These are phyloP conservation scores for Phialophora chinensis DNA, from an alignment of 2,329 filamentous ascomycete species.

Conservation along the genomic window DNA sequence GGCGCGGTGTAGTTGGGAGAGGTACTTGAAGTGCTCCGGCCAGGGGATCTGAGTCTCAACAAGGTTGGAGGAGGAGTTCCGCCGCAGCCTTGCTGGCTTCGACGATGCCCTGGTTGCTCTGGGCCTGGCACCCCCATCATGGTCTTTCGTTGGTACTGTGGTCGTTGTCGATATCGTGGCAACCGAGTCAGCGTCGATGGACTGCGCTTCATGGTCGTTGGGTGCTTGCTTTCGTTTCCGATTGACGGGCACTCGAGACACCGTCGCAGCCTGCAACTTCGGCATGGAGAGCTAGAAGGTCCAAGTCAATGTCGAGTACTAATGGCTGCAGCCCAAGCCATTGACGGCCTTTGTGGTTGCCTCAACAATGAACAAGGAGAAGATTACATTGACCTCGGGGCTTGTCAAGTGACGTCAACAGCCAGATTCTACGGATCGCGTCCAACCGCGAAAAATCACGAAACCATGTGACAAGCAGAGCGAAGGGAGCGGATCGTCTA, in stretches of 20 bases:
- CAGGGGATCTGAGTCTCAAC: constrained; percentile 67
- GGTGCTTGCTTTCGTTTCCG: constrained; percentile 54
- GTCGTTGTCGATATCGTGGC: constrained; percentile 45
- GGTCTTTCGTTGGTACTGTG: constrained; percentile 61
- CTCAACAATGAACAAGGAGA: not conserved
- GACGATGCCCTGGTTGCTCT: constrained; percentile 51
- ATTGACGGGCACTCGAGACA: constrained; percentile 49
- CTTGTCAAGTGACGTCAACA: not conserved
- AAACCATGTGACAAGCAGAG: not conserved
- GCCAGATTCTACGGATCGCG: not conserved
- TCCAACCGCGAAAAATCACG: not conserved
- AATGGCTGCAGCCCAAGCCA: not conserved
- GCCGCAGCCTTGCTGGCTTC: constrained; percentile 46
- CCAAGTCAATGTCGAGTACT: not conserved
- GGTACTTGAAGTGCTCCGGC: constrained; percentile 74
- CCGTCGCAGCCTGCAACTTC: constrained; percentile 51
- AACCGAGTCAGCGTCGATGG: constrained; percentile 11
- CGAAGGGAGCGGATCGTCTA: not conserved
- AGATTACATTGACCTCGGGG: not conserved
- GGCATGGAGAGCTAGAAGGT: constrained; percentile 42
- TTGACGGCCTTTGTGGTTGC: not conserved
- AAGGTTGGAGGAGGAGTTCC: constrained; percentile 53
- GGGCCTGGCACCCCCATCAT: constrained; percentile 62
- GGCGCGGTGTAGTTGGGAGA: constrained; percentile 80
- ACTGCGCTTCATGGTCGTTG: constrained; percentile 20